Base-by-base conservation (phyloP, 768 basidiomycete genomes). In the Lepiota venenata region DNA sequence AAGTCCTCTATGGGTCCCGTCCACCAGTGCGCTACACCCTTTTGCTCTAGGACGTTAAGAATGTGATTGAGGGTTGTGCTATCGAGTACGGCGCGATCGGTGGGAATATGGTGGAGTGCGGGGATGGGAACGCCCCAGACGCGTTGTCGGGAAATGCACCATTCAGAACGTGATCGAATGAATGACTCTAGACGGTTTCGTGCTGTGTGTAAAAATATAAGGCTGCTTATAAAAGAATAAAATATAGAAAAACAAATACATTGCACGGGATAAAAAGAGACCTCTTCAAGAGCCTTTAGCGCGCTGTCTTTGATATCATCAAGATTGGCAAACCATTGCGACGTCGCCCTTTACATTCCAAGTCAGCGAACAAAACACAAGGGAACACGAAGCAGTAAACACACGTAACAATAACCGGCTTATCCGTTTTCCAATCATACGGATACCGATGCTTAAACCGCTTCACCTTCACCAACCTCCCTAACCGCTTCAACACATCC, bases 101-200 rank as follows among this genome's bases (percentile, higher is more conserved):
- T 83, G 10, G 76, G 71, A 5, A 76, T 66, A 63, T 88, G 83
- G 63, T 93, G 80, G 2, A 99, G 71, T 2, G 91, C 86, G 2
- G 95, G 96, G 56, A 99, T 98, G 4, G 96, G 96, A 1, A 97
- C 91, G 16, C 96, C 96, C 96, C 96, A 99, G 16, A 90, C 88
- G 27, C 96, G 87, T 64, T 99, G 96, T 5, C 96, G 87, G 38
- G 96, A 98, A 52, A 99, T 98, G 64, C 96, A 99, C 96, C 96
- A 99, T 71, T 99, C 96, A 0, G 93, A 93, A 10, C 96, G 91
- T 0, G 87, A 88, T 2, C 75, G 80, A 48, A 98, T 78, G 67
- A 93, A 96, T 0, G 93, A 76, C 59, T 92, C 86, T 9, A 99
- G 83, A n/a, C 94, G 87, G 43, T 86, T 88, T 8, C 87, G 85